phyloP scores from a whole-genome alignment of 176 grass and related monocot species.

The Zizania latifolia region DNA sequence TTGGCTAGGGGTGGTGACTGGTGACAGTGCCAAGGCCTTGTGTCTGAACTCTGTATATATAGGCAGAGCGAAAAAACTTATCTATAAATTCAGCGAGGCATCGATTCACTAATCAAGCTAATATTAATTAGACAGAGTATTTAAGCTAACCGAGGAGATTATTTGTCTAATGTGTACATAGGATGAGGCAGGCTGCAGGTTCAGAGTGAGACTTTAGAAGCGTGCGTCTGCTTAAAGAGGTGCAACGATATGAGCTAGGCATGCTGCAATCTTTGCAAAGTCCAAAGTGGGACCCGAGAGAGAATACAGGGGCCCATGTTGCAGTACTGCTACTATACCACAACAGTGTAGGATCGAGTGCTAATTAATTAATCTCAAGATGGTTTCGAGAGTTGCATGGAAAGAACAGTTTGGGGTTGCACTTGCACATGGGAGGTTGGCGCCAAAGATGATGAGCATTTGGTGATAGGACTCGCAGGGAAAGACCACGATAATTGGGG shows the following conservation, averaged over 20 bases:
- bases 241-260: conserved; percentile 32
- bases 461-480: not conserved
- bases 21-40: not conserved
- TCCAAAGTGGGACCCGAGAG: conserved; percentile 9
- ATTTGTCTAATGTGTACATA: no score
- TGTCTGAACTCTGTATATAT: conserved; percentile 2
- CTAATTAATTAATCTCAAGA: not conserved
- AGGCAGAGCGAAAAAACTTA: no score
- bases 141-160: no score
- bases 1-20: not conserved
- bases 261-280: conserved; percentile 32
- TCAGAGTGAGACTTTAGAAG: conserved; percentile 47
- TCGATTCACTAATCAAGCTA: no score
- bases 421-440: conserved; percentile 49
- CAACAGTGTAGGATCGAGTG: not conserved
- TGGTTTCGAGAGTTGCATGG: not conserved
- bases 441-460: conserved; percentile 29
- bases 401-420: not conserved
- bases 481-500: conserved; percentile 26
- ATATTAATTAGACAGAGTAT: no score
- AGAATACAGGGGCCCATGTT: conserved; percentile 12
- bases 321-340: not conserved
- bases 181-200: not conserved
- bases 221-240: conserved; percentile 57
- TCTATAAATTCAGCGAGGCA: no score